phyloP scores from a whole-genome alignment of 768 basidiomycete genomes.

The Leccinellum rugosiceps region DNA sequence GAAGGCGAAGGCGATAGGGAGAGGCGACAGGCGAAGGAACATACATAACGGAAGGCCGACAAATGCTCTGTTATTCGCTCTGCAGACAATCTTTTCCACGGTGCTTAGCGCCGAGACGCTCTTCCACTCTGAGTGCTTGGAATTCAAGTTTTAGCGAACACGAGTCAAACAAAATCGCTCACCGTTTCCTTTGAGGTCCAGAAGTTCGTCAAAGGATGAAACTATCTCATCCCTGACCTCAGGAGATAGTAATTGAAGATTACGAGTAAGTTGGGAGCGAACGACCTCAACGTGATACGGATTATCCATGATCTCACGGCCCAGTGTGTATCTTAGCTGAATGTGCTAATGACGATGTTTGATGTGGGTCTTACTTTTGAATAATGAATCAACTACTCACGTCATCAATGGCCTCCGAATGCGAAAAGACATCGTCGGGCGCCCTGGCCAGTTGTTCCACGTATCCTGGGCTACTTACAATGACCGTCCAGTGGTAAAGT shows the following conservation, averaged over 20 bases:
- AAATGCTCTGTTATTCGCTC: conserved; percentile 44
- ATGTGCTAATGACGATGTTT: conserved; percentile 7
- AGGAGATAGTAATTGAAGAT: conserved; percentile 36
- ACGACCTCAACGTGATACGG: conserved; percentile 31
- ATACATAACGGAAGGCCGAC: conserved; percentile 49
- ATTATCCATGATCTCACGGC: conserved; percentile 27
- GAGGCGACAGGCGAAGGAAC: neutral
- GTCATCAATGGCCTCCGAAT: neutral
- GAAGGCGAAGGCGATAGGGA: too few relatives aligned
- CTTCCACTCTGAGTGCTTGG: conserved; percentile 38
- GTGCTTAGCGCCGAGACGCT: conserved; percentile 24
- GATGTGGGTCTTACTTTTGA: neutral
- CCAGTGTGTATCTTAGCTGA: conserved; percentile 38
- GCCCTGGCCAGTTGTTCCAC: neutral
- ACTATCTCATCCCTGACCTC: conserved; percentile 43
- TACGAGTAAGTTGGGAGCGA: conserved; percentile 34
- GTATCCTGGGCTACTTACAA: conserved; percentile 25
- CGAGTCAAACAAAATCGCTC: neutral
- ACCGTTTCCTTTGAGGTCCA: conserved; percentile 25
- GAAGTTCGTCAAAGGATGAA: conserved; percentile 36
- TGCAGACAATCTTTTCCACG: conserved; percentile 36
- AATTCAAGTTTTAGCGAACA: neutral
- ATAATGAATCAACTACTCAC: neutral
- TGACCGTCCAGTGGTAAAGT: conserved; percentile 35
- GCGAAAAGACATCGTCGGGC: neutral